Evolutionary conservation across 805 yeast genomes (phyloP).

Genomic region (Debaryomyces tyrocola): DNA sequence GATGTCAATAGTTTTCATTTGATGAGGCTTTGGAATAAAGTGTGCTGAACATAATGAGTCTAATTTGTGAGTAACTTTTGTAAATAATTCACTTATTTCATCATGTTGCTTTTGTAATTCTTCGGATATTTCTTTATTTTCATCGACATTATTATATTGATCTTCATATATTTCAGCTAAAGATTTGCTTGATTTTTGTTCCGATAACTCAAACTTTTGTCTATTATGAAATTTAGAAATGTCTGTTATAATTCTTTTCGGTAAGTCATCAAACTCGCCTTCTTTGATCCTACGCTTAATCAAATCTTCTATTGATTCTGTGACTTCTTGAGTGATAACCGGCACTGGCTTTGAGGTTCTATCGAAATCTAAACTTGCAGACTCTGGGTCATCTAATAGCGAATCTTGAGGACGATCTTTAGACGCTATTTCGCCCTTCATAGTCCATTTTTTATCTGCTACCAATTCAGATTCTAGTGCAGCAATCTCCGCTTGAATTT

Average conservation of each 20-base stretch:
- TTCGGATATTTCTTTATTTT: constrained; percentile 51
- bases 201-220: constrained; percentile 67
- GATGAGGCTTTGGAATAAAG: constrained; percentile 87
- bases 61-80: constrained; percentile 62
- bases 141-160: constrained; percentile 55
- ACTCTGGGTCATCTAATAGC: constrained; percentile 60
- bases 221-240: constrained; percentile 53
- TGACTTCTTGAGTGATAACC: constrained; percentile 83
- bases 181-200: constrained; percentile 81
- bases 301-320: constrained; percentile 85
- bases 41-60: constrained; percentile 94
- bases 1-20: constrained; percentile 69
- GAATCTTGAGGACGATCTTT: constrained; percentile 84
- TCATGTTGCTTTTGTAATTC: constrained; percentile 72
- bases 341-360: constrained; percentile 96
- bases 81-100: constrained; percentile 70
- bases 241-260: constrained; percentile 67
- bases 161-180: constrained; percentile 92
- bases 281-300: constrained; percentile 78
- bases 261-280: constrained; percentile 80
- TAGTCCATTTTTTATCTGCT: constrained; percentile 89
- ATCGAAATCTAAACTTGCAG: constrained; percentile 75
- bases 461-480: constrained; percentile 82
- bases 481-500: constrained; percentile 73
- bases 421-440: constrained; percentile 88